Evolutionary conservation across 306 rosid genomes (phyloP).

Genomic region (cucumber (Cucumis sativus)): DNA sequence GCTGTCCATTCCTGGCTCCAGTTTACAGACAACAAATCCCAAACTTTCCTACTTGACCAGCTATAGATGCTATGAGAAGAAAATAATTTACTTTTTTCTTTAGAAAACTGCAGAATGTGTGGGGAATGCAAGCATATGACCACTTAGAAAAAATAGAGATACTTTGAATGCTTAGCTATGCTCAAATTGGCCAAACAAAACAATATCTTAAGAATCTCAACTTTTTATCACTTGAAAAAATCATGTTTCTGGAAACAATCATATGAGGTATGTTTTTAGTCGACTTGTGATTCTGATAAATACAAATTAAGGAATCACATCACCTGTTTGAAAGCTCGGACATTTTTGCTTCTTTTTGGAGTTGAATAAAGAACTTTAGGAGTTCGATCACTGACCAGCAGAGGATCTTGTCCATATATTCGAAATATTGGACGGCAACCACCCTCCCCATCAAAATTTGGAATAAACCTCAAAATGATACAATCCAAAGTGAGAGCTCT

Average conservation of each 20-base stretch:
- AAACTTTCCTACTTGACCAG: background rate
- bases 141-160: background rate
- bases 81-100: background rate
- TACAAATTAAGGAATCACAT: slow-evolving; percentile 7
- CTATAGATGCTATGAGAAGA: background rate
- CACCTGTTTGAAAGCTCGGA: slow-evolving; percentile 75
- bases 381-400: slow-evolving; percentile 35
- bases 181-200: background rate
- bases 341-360: slow-evolving; percentile 40
- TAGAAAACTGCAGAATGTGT: background rate
- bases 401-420: slow-evolving; percentile 75
- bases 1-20: background rate
- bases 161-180: background rate
- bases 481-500: slow-evolving; percentile 84
- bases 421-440: slow-evolving; percentile 79
- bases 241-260: background rate
- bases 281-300: background rate
- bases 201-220: background rate
- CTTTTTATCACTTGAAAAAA: background rate
- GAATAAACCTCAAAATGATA: slow-evolving; percentile 62
- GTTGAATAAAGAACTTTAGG: slow-evolving; percentile 58
- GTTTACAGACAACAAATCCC: background rate
- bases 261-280: background rate
- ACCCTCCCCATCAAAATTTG: slow-evolving; percentile 57
- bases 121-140: background rate